A percentile compares a stretch with the other conserved stretches of the same genome.
Evolutionary conservation across 106 monocot species (phyloP).

Genomic region (Dendrobium chrysotoxum): DNA sequence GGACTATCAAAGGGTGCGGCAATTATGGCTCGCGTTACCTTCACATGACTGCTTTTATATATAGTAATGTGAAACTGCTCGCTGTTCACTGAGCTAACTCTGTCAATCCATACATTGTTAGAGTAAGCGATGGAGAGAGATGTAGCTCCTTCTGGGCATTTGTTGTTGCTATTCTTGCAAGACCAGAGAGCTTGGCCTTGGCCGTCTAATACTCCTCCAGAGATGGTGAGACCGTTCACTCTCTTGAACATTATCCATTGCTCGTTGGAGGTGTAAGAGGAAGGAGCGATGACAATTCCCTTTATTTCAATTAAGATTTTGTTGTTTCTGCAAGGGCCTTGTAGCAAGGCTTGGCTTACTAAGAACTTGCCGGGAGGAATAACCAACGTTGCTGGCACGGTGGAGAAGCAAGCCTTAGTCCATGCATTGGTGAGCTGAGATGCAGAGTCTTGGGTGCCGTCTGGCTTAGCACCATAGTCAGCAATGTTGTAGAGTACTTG

Average conservation of each 20-base stretch:
- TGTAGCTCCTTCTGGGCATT: not conserved
- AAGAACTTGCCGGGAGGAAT: not conserved
- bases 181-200: not conserved
- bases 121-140: not conserved
- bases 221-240: not conserved
- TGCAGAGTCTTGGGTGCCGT: not conserved
- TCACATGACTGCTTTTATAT: not conserved
- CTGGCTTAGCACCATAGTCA: not conserved
- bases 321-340: not conserved
- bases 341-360: not conserved
- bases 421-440: not conserved
- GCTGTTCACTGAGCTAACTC: not conserved
- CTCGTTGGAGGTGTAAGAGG: not conserved
- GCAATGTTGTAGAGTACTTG: not conserved
- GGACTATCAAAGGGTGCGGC: not conserved
- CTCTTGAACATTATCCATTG: not conserved
- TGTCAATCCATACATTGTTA: not conserved
- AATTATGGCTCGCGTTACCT: not conserved
- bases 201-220: not conserved
- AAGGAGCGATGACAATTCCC: not conserved
- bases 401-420: not conserved
- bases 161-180: not conserved
- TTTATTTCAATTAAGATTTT: not conserved
- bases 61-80: slow-evolving; percentile 4
- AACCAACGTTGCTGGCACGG: not conserved